Percentiles rank a stretch among this genome's conserved stretches.
Conservation (phyloP, 2,329 filamentous ascomycete species). For the Claviceps cyperi region DNA sequence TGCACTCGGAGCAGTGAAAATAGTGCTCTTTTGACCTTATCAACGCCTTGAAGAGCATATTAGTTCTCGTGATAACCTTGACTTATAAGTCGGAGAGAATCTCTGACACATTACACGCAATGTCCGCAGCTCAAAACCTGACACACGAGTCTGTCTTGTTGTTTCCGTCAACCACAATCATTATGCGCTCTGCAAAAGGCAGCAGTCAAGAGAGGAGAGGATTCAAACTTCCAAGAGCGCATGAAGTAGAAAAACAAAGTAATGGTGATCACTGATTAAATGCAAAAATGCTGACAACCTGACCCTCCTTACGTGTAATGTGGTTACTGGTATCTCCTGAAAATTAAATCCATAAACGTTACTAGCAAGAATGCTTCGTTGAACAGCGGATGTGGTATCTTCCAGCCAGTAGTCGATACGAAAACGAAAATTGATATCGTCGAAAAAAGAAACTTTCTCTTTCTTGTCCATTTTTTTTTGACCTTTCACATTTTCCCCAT, state of each 20-base stretch:
- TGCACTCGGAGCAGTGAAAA: no score
- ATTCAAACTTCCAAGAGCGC: background rate
- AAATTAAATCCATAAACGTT: background rate
- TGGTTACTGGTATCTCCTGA: constrained; percentile 1
- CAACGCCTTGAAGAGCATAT: no score
- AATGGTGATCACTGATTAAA: background rate
- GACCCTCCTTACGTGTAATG: constrained; percentile 2
- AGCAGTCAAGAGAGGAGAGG: background rate
- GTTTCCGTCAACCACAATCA: no score
- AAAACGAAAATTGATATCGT: background rate
- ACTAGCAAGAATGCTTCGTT: background rate
- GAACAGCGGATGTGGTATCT: constrained; percentile 4
- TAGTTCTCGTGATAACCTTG: no score
- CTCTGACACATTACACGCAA: no score
- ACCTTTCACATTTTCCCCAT: background rate
- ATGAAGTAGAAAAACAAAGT: background rate
- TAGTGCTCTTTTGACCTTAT: no score
- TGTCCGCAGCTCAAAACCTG: no score
- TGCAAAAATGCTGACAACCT: no score
- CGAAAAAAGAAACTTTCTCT: background rate
- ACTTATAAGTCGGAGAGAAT: no score
- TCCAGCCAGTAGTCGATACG: background rate
- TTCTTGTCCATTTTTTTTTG: background rate
- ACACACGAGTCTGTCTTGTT: no score
- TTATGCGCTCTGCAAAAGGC: no score